Evolutionary conservation across 2,329 filamentous ascomycete species (phyloP), one percentile per base, ranked within the genome.

Genomic region (Berkeleyomyces basicola): DNA sequence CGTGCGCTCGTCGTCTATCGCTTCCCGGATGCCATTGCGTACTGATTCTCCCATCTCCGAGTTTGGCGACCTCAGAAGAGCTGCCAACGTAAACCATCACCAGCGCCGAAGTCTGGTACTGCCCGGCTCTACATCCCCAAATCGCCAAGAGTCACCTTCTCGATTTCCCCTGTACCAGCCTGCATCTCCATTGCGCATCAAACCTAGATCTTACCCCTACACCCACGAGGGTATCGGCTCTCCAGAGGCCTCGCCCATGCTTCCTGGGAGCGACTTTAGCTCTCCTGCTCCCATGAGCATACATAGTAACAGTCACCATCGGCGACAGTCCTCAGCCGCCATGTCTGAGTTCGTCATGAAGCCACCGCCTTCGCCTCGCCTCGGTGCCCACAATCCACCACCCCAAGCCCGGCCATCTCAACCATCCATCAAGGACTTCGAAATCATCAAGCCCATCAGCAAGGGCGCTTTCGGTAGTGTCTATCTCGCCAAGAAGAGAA

Each of bases 401-500:
- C 88, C 87, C 1, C 90, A 95, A 71, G 88, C 90, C 58, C 86
- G 90, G 64, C 90, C 92, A 39, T 86, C 92, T 1, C 89, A 93
- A 2, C 90, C 92, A 6, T 99, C 95, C 0, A 99, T 99, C 75
- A 97, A 97, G 69, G 93, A 99, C 70, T 99, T 99, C 68, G 93
- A 99, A 72, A 96, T 99, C 68, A 96, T 99, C 76, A 99, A 99
- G 71, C 93, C 93, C 4, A 99, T 99, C 74, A 99, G 93, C 75
- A 97, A 96, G 74, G 93, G 93, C 59, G 93, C 93, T 3, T 99
- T 99, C 72, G 93, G 93, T 4, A 97, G 93, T 71, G 93, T 99
- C 6, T 99, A 99, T 70, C 76, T 99, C 40, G 92, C 93, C 0
- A 99, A 97, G 76, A 99, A 99, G 79, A 97, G 96, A 73, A 93